phyloP scores from a whole-genome alignment of 345 rosid species.

The Linum tenue region DNA sequence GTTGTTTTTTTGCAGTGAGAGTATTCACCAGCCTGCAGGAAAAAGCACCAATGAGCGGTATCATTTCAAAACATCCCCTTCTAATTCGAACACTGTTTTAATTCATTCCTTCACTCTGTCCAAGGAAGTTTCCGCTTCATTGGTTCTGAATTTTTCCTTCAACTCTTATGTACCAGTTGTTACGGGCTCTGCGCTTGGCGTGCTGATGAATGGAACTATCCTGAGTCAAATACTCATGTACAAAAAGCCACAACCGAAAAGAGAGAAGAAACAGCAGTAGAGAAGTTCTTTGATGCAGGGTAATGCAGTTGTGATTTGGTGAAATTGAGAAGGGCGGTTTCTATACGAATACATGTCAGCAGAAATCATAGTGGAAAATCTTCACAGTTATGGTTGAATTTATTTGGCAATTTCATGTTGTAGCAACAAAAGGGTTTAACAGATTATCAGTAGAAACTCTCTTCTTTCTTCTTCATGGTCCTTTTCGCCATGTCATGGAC shows the following conservation, averaged over 20 bases:
- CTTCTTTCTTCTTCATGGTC: no score
- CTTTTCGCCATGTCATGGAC: no score
- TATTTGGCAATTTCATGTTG: no score
- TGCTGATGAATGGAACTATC: slow-evolving; percentile 53
- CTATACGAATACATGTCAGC: neutral
- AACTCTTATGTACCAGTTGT: slow-evolving; percentile 30
- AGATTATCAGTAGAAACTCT: no score
- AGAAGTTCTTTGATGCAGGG: neutral
- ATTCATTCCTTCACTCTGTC: neutral
- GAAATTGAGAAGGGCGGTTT: neutral
- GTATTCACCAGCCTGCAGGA: slow-evolving; percentile 93
- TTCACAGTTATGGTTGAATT: no score
- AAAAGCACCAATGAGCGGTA: slow-evolving; percentile 81
- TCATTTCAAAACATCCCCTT: slow-evolving; percentile 12
- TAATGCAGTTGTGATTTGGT: neutral
- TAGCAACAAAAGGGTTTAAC: no score
- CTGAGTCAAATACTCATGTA: slow-evolving; percentile 61
- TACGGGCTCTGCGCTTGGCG: slow-evolving; percentile 54
- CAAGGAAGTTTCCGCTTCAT: no score
- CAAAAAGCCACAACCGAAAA: slow-evolving; percentile 33
- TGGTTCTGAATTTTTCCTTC: no score
- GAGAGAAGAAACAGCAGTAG: slow-evolving; percentile 53
- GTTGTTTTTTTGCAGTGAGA: slow-evolving; percentile 45
- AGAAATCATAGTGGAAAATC: no score
- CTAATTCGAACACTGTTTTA: neutral